These are phyloP conservation scores for Glaciozyma martinii DNA, from an alignment of 768 basidiomycete species.

Conservation along the genomic window DNA sequence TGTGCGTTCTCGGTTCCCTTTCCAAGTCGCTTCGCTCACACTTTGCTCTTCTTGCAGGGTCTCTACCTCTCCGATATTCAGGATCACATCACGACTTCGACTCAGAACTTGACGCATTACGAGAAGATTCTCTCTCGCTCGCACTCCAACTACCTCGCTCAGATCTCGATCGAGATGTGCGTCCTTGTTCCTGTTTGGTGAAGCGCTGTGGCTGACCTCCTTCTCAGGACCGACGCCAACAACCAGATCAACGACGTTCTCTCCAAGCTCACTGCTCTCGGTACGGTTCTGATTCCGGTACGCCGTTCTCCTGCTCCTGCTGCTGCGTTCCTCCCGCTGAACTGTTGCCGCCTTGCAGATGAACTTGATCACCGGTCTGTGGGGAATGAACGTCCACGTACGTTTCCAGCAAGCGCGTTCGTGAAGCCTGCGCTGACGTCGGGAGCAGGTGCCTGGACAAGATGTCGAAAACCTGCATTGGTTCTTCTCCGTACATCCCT, in stretches of 20 bases:
- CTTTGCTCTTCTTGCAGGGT: conserved; percentile 9
- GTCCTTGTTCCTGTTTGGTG: background rate
- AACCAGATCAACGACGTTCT: conserved; percentile 99
- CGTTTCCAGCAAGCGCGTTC: too few relatives aligned
- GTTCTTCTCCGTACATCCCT: conserved; percentile 47
- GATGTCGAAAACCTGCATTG: conserved; percentile 41
- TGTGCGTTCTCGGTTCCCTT: conserved; percentile 73
- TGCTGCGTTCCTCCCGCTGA: background rate
- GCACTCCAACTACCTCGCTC: conserved; percentile 97
- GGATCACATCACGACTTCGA: conserved; percentile 99
- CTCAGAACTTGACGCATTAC: conserved; percentile 98
- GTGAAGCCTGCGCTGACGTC: too few relatives aligned
- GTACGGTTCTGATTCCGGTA: conserved; percentile 95
- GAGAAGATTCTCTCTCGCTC: conserved; percentile 98
- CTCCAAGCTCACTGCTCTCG: conserved; percentile 90
- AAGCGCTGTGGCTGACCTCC: background rate
- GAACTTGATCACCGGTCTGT: conserved; percentile 79
- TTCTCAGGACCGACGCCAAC: conserved; percentile 60
- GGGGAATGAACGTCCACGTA: conserved; percentile 86
- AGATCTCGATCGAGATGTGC: conserved; percentile 99
- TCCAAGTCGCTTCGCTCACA: background rate
- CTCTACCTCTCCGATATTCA: conserved; percentile 37
- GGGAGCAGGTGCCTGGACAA: conserved; percentile 59
- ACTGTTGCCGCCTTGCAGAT: conserved; percentile 37
- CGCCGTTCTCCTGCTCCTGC: background rate